Evolutionary conservation across 371 early-diverging fungal species (phyloP).

Genomic region (Capillidium heterosporum): DNA sequence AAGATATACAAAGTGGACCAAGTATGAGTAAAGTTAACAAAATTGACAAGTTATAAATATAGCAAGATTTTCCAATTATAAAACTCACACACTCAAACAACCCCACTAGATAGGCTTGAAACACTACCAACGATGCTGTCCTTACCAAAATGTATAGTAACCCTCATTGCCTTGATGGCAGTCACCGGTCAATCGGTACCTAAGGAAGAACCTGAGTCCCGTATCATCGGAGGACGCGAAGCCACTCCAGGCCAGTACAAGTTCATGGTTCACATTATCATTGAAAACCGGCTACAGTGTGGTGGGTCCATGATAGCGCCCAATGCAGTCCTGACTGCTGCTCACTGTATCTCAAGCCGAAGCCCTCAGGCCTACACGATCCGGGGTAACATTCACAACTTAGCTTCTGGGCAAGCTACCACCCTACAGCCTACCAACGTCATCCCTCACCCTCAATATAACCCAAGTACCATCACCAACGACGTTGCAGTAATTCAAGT

Average conservation of each 20-base stretch:
- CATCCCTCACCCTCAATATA: not conserved
- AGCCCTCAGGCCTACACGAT: not conserved
- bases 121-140: no score
- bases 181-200: no score
- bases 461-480: not conserved
- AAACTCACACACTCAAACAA: no score
- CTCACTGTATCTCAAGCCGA: not conserved
- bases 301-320: not conserved
- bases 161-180: no score
- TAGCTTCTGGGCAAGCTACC: not conserved
- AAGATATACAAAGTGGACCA: no score
- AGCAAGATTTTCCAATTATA: no score
- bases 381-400: not conserved
- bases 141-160: no score
- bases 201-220: not conserved
- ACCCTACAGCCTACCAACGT: not conserved
- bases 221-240: not conserved
- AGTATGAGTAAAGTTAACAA: no score
- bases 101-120: no score
- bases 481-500: not conserved
- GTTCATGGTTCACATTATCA: not conserved
- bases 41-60: no score
- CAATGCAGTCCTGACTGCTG: not conserved
- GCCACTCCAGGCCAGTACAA: not conserved
- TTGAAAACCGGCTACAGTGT: not conserved